Evolutionary conservation across 2,329 filamentous ascomycete genomes (phyloP).

Genomic region (Penicillium sp.): DNA sequence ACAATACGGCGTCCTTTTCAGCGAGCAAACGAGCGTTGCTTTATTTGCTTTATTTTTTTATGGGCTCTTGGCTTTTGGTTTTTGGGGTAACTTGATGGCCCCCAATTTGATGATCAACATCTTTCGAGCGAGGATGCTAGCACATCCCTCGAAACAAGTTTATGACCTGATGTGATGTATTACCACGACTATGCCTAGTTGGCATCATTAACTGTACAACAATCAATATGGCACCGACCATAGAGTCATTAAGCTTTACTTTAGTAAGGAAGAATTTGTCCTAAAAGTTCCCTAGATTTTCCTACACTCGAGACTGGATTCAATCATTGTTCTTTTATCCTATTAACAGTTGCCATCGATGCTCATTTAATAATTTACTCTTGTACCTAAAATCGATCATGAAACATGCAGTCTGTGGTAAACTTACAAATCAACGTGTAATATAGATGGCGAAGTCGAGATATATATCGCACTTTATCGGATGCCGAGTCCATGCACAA

Average conservation of each 20-base stretch:
- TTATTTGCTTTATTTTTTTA: not conserved
- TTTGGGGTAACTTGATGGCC: not conserved
- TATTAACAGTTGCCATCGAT: too few species aligned
- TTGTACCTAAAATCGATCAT: too few species aligned
- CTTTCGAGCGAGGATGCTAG: slow-evolving; percentile 3
- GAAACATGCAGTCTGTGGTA: too few species aligned
- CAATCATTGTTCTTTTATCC: too few species aligned
- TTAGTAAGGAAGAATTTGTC: too few species aligned
- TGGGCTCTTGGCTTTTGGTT: not conserved
- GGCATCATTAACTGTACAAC: slow-evolving; percentile 8
- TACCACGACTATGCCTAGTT: not conserved
- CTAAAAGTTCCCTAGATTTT: too few species aligned
- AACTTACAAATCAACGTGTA: too few species aligned
- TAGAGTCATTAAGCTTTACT: not conserved
- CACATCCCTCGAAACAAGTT: slow-evolving; percentile 8
- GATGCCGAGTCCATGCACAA: too few species aligned
- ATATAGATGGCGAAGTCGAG: too few species aligned
- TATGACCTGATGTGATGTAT: slow-evolving; percentile 10
- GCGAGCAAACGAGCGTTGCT: slow-evolving; percentile 5
- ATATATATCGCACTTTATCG: too few species aligned
- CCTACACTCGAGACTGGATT: too few species aligned
- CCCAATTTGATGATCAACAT: slow-evolving; percentile 2
- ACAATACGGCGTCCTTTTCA: slow-evolving; percentile 6
- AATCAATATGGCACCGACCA: not conserved
- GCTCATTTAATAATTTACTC: too few species aligned